Evolutionary conservation across 2,329 filamentous ascomycete genomes (phyloP), one percentile per base, ranked within the genome.

Genomic region (Fusarium succisae): DNA sequence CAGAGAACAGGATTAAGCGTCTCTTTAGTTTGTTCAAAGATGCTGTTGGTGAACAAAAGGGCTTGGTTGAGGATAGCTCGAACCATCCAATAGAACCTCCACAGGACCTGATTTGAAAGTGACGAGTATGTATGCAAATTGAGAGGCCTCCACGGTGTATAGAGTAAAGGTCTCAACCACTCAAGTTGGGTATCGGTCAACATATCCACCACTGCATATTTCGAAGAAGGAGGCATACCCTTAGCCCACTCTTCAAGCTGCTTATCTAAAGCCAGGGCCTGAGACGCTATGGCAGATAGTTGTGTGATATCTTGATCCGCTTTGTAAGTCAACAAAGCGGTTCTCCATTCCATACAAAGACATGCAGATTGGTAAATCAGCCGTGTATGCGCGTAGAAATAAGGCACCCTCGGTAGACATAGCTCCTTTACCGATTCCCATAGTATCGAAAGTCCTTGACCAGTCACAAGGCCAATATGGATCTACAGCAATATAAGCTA

Each of bases 1-100:
- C 12, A 7, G 44, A 47, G 0, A 14, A 47, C 8, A 6, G 12
- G 44, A 20, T 10, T 8, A 0, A 4, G 8, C 24, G 18, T 20
- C 14, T 1, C 24, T 26, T 47, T 47, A 3, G 8, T 5, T 47
- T 28, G 44, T 20, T 47, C 8, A 14, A 47, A 20, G 5, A 47
- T 14, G 24, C 24, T 4, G 6, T 47, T 47, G 12, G 44, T 47
- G 18, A 47, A 47, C 24, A 47, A 20, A 28, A 47, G 24, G 2
- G 44, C 44, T 3, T 47, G 44, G 24, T 20, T 47, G 2, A 28
- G 44, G 24, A 28, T 47, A 20, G 44, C 8, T 14, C 44, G 44
- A 20, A 20, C 44, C 44, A 47, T 47, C 44, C 24, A 47, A 10
- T 47, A 47, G 18, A 47, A 47, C 10, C 44, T 15, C 44, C 44